These are phyloP conservation scores for Dissoconium aciculare DNA, from an alignment of 2,329 filamentous ascomycete genomes.

Conservation along the genomic window DNA sequence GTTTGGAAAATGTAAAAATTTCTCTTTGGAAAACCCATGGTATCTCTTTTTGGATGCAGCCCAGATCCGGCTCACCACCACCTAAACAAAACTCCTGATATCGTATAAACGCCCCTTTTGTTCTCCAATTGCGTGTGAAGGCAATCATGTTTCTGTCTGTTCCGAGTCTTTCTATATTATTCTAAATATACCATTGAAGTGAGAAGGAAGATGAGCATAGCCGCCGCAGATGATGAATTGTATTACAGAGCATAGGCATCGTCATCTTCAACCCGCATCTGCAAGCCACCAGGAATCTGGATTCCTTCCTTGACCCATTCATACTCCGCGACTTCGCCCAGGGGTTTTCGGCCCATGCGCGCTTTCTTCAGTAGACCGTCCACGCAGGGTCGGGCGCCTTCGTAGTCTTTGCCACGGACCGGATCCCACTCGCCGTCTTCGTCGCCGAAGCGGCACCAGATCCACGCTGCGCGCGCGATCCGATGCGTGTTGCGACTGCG, in stretches of 20 bases:
- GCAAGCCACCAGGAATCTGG: slow-evolving; percentile 44
- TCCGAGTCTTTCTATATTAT: no score
- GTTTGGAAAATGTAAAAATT: no score
- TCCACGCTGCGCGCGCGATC: slow-evolving; percentile 93
- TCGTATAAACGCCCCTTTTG: no score
- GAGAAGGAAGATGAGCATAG: no score
- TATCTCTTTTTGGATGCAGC: no score
- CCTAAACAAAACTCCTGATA: no score
- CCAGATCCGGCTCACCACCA: no score
- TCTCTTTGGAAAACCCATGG: no score
- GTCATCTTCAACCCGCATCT: slow-evolving; percentile 38
- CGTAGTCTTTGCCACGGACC: slow-evolving; percentile 48
- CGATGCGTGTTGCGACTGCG: slow-evolving; percentile 64
- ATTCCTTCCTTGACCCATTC: slow-evolving; percentile 69
- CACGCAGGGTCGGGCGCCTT: slow-evolving; percentile 65
- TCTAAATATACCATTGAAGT: no score
- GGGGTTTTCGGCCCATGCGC: slow-evolving; percentile 54
- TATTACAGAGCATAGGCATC: slow-evolving; percentile 10
- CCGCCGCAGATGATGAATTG: no score
- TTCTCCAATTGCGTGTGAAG: no score
- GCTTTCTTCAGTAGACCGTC: slow-evolving; percentile 74
- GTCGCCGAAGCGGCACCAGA: slow-evolving; percentile 75
- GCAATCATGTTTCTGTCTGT: no score
- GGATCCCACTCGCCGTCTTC: slow-evolving; percentile 76
- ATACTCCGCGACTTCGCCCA: slow-evolving; percentile 56